Percentiles rank a stretch among this genome's conserved stretches.
Evolutionary conservation across 2,329 filamentous ascomycete species (phyloP).

Genomic region (Emmonsia crescens): DNA sequence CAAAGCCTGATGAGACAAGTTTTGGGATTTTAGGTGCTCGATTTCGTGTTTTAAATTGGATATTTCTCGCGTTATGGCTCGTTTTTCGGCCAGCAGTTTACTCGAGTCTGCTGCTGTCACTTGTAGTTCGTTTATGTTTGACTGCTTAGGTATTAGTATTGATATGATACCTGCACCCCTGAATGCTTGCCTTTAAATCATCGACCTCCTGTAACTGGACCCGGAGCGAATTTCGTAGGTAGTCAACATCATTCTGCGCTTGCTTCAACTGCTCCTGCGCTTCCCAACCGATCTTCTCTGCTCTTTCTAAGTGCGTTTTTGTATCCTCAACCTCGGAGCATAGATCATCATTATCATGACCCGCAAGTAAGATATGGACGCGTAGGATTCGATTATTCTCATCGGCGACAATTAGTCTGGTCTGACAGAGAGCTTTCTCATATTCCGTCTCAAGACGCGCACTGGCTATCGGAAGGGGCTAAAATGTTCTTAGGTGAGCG

Average conservation of each 20-base stretch:
- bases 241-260: constrained; percentile 37
- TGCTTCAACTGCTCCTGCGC: constrained; percentile 40
- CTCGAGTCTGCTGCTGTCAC: constrained; percentile 57
- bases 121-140: constrained; percentile 58
- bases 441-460: constrained; percentile 27
- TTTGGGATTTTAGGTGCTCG: constrained; percentile 50
- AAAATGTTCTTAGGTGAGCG: neutral
- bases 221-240: constrained; percentile 27
- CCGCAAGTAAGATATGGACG: constrained; percentile 58
- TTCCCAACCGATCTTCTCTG: constrained; percentile 34
- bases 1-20: constrained; percentile 52
- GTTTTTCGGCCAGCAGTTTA: constrained; percentile 57
- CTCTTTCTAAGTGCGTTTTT: constrained; percentile 44
- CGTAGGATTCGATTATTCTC: constrained; percentile 62
- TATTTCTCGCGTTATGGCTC: constrained; percentile 50
- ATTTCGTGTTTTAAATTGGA: constrained; percentile 49
- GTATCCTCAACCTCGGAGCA: constrained; percentile 50
- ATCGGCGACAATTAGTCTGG: constrained; percentile 59
- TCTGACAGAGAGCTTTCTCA: constrained; percentile 48
- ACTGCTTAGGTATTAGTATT: neutral
- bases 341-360: constrained; percentile 61
- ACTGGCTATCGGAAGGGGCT: neutral
- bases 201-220: constrained; percentile 44
- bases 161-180: neutral
- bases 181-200: constrained; percentile 41